These are phyloP conservation scores for Termitomyces sp. DNA, from an alignment of 768 basidiomycete species.

Conservation along the genomic window DNA sequence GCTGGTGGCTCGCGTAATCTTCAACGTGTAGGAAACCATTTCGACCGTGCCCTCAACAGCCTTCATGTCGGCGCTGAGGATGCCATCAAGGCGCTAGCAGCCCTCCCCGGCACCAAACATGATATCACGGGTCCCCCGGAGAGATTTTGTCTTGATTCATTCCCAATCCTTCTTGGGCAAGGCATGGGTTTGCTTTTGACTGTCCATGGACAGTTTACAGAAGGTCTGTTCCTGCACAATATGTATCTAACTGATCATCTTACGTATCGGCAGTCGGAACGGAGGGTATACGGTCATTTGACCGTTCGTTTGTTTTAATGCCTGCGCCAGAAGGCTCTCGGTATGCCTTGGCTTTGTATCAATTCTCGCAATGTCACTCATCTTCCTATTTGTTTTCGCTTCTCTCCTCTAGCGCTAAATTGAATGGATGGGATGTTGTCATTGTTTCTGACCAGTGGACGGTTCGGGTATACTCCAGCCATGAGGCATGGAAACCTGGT, in stretches of 20 bases:
- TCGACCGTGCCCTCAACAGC: constrained; percentile 60
- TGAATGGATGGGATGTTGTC: constrained; percentile 85
- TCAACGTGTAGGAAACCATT: constrained; percentile 55
- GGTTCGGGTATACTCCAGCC: constrained; percentile 80
- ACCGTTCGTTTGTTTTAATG: constrained; percentile 85
- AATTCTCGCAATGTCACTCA: constrained; percentile 9
- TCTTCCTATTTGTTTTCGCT: not conserved
- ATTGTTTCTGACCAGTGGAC: constrained; percentile 88
- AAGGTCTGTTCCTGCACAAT: constrained; percentile 49
- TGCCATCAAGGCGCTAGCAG: constrained; percentile 54
- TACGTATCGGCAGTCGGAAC: constrained; percentile 29
- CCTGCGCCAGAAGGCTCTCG: constrained; percentile 78
- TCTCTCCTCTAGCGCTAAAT: constrained; percentile 53
- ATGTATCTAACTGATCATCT: constrained; percentile 10
- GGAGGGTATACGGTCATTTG: constrained; percentile 87
- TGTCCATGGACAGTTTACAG: constrained; percentile 88
- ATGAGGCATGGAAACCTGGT: constrained; percentile 75
- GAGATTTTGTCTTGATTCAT: constrained; percentile 87
- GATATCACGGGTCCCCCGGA: constrained; percentile 74
- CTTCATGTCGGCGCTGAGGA: constrained; percentile 72
- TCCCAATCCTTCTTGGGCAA: constrained; percentile 64
- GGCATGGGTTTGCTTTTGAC: constrained; percentile 65
- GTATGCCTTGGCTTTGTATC: constrained; percentile 45
- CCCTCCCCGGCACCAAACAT: constrained; percentile 78
- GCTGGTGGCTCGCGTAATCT: constrained; percentile 74